Base-by-base conservation (phyloP, 192 early-diverging fungal species). In the Powellomyces hirtus region DNA sequence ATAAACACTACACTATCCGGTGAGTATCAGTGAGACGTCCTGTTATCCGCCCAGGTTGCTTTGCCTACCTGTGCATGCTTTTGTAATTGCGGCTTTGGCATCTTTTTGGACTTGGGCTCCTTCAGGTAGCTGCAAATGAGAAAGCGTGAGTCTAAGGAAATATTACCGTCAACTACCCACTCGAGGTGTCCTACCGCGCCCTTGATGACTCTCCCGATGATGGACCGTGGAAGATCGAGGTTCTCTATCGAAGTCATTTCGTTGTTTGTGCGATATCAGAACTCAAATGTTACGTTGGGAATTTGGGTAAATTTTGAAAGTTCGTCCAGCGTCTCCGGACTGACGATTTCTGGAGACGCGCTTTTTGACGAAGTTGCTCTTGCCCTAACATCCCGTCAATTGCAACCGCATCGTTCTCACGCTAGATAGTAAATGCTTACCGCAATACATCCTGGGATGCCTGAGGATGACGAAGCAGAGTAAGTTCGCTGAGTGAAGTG, bases 1-100 rank as follows among this genome's bases (percentile, higher is more conserved):
- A 78, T 75, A 45, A 78, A 78, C 18, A 78, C 77, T 69, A 66
- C 14, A 34, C n/a, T n/a, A n/a, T n/a, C n/a, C n/a, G 20, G 50
- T 36, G 33, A 20, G 27, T 20, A n/a, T 58, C 0, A 36, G 26
- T 24, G 16, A 49, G 46, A 14, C n/a, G 46, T 18, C 10, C 10
- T 18, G 40, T 8, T 42, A 8, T 11, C 10, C 40, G 40, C 8
- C 40, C 8, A 42, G 40, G 8, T 49, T 49, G 46, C n/a, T 14
- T 24, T 49, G 26, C 33, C 22, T 22, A 57, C 65, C 65, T 20
- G 72, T 73, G 50, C 72, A 66, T 2, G 64, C 53, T 33, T 68
- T 73, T 16, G 42, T 63, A 30, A 73, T 40, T 0, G 65, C 72
- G 24, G 66, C 45, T 49, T 60, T 56, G 2, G 72, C 62, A 33